Conservation (phyloP, 2,329 filamentous ascomycete genomes). For the Elsinoe perseae region DNA sequence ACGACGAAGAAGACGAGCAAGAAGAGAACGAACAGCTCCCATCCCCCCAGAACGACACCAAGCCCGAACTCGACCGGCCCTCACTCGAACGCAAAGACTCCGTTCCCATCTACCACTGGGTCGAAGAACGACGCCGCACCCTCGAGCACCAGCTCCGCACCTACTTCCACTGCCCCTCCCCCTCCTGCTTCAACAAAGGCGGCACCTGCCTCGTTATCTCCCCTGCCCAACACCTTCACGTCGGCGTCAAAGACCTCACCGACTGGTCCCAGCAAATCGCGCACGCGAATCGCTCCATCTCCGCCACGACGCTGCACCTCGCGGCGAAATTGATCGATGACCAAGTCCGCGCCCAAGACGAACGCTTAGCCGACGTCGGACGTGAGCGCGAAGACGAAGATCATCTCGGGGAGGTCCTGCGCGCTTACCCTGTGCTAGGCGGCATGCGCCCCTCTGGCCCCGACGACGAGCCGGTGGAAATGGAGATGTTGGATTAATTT, state of each 20-base stretch:
- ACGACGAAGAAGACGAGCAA: conserved; percentile 1
- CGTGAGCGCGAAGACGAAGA: conserved; percentile 14
- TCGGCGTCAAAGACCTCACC: conserved; percentile 11
- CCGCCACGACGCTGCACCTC: conserved; percentile 12
- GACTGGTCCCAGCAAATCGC: conserved; percentile 16
- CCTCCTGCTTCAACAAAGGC: conserved; percentile 15
- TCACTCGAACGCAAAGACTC: conserved; percentile 12
- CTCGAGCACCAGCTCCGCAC: conserved; percentile 14
- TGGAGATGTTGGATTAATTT: conserved; percentile 14
- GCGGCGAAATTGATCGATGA: conserved; percentile 13
- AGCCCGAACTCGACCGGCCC: neutral
- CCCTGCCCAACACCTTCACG: conserved; percentile 9
- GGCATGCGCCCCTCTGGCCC: neutral
- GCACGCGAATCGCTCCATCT: conserved; percentile 12
- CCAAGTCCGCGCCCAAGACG: neutral
- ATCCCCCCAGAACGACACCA: neutral
- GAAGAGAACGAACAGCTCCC: neutral
- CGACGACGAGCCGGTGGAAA: conserved; percentile 1
- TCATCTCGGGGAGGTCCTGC: conserved; percentile 10
- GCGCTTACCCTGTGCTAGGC: neutral
- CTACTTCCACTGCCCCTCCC: conserved; percentile 14
- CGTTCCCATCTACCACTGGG: conserved; percentile 15
- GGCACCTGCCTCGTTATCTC: conserved; percentile 13
- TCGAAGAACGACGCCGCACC: conserved; percentile 14
- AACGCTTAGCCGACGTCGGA: conserved; percentile 1